Base-by-base conservation (phyloP, 345 rosid genomes). In the Gossypium longicalyx region DNA sequence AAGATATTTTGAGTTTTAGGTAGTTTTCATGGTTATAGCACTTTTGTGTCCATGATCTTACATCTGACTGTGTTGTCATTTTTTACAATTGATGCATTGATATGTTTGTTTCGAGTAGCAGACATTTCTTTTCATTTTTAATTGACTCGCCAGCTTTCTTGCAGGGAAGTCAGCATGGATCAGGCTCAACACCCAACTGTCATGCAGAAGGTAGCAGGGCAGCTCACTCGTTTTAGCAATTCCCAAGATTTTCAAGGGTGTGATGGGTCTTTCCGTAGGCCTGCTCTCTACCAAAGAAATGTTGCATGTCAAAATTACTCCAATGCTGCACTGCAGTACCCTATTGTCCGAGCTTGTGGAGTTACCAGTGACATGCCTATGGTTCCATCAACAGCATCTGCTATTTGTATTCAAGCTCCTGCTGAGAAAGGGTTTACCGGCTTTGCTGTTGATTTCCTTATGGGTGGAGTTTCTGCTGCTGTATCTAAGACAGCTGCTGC, bases 101-200 rank as follows among this genome's bases (percentile, higher is more conserved):
- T 34, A 53, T 53, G 20, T 71, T 52, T 29, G 3, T 9, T 38
- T 56, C 23, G 41, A 16, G 29, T 70, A 19, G 12, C 12, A 34
- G 1, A 17, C 43, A 12, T 60, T 34, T 29, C 27, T 57, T 57
- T 11, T 11, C 58, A 5, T 27, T 49, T 16, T 69, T 70, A 19
- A 17, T 17, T 58, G 22, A 10, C 23, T 34, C 15, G 5, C 66
- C 0, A 4, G 11, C 43, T 16, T 68, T 23, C 54, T 72, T 73
- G 74, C 85, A 90, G 96, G 85, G 71, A 77, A 75, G 75, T 77
- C 44, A 7, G 11, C 15, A 61, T 61, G 65, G 65, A 61, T 27
- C 44, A 61, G 65, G 43, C 16, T 27, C 65, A 61, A 61, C 65
- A 15, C 43, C 65, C 44, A 29, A 61, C 65, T 61, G 44, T 61